Evolutionary conservation across 352 stramenopile genomes (phyloP).

Genomic region (Peronospora belbahrii): DNA sequence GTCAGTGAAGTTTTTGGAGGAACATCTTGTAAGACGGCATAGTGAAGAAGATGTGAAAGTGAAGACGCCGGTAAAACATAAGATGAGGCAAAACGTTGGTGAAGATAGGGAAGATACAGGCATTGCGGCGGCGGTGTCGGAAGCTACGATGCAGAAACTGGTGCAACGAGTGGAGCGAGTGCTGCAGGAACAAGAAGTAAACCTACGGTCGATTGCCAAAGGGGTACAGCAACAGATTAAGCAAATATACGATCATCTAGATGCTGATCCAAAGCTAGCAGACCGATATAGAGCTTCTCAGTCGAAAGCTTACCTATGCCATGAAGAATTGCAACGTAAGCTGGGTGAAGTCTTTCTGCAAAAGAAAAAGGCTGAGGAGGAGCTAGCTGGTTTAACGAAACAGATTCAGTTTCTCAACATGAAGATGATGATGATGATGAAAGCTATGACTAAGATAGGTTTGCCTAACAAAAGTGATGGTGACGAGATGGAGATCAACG

Average conservation of each 20-base stretch:
- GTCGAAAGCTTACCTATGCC: constrained; percentile 21
- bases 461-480: constrained; percentile 3
- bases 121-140: background rate
- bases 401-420: constrained; percentile 43
- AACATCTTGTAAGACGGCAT: constrained; percentile 55
- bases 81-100: background rate
- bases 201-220: constrained; percentile 36
- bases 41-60: constrained; percentile 15
- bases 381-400: constrained; percentile 40
- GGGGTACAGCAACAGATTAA: constrained; percentile 42
- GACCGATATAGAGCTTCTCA: constrained; percentile 37
- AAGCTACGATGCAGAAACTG: constrained; percentile 39
- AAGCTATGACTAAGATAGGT: constrained; percentile 1
- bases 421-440: constrained; percentile 45
- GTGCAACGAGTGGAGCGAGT: constrained; percentile 39
- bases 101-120: constrained; percentile 3
- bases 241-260: constrained; percentile 46
- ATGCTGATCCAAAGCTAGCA: constrained; percentile 35
- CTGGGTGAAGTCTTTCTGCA: constrained; percentile 31
- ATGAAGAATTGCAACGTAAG: constrained; percentile 23
- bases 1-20: constrained; percentile 47
- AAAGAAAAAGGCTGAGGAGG: constrained; percentile 28
- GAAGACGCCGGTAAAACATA: constrained; percentile 10
- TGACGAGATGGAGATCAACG: constrained; percentile 27
- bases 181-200: constrained; percentile 42